Evolutionary conservation across 768 basidiomycete genomes (phyloP).

Genomic region (Baorangia bicolor): DNA sequence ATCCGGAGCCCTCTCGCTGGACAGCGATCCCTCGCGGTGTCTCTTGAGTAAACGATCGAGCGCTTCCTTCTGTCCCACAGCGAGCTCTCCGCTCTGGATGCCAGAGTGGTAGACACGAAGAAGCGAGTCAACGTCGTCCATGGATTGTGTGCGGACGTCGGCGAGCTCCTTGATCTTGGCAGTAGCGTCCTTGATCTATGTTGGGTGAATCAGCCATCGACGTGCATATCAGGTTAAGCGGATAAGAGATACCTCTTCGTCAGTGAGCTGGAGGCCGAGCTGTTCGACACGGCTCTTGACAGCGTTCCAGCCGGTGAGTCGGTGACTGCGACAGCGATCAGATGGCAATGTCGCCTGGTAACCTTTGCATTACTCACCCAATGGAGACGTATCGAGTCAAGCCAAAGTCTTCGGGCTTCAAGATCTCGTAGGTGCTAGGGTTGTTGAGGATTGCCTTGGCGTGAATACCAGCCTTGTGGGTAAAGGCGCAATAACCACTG

Average conservation of each 20-base stretch:
- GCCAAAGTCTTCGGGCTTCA: constrained; percentile 99
- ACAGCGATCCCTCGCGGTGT: constrained; percentile 51
- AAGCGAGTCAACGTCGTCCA: constrained; percentile 98
- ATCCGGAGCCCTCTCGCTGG: neutral
- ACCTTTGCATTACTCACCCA: constrained; percentile 48
- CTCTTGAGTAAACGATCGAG: constrained; percentile 82
- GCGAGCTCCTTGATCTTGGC: constrained; percentile 99
- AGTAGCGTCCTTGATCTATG: constrained; percentile 93
- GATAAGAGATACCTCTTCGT: constrained; percentile 64
- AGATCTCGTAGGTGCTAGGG: constrained; percentile 98
- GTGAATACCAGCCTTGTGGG: constrained; percentile 99
- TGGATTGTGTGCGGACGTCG: constrained; percentile 95
- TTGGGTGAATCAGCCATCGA: constrained; percentile 1
- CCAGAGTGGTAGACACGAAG: constrained; percentile 95
- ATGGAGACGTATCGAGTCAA: constrained; percentile 97
- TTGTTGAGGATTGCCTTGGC: constrained; percentile 99
- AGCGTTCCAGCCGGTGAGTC: constrained; percentile 98
- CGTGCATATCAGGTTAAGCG: neutral
- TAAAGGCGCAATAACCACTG: constrained; percentile 99
- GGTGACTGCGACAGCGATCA: constrained; percentile 54
- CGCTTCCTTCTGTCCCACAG: constrained; percentile 90
- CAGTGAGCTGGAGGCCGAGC: constrained; percentile 82
- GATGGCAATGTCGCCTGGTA: neutral
- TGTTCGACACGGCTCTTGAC: constrained; percentile 99
- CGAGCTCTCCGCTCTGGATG: constrained; percentile 88